Percentiles rank a stretch among this genome's conserved stretches.
phyloP scores from a whole-genome alignment of 345 rosid genomes.

The Microthlaspi erraticum region DNA sequence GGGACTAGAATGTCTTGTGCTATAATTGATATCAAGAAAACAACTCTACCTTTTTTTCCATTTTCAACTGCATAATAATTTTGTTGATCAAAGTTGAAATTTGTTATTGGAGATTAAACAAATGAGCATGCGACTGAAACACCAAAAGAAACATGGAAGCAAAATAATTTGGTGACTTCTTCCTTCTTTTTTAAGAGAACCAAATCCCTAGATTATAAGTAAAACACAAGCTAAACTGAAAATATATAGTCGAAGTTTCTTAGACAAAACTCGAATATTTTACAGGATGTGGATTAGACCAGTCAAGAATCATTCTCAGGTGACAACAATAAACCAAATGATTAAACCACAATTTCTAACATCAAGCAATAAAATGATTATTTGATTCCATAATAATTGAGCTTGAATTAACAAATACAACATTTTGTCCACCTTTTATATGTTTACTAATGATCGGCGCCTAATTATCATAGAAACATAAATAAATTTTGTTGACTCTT shows the following conservation, averaged over 20 bases:
- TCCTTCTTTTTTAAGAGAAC: background rate
- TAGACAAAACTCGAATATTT: conserved; percentile 2
- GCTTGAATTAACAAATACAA: background rate
- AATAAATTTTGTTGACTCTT: background rate
- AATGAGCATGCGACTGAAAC: conserved; percentile 27
- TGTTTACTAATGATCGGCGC: conserved; percentile 5
- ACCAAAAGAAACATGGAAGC: background rate
- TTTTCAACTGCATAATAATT: conserved; percentile 42
- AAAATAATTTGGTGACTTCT: background rate
- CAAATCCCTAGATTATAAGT: background rate
- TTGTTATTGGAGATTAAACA: conserved; percentile 12
- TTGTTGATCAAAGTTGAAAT: conserved; percentile 37
- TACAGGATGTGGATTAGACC: conserved; percentile 1
- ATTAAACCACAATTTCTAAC: conserved; percentile 28
- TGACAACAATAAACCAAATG: conserved; percentile 39
- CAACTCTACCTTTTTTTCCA: conserved; percentile 22
- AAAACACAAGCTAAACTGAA: background rate
- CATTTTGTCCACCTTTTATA: background rate
- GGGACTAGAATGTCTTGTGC: conserved; percentile 25
- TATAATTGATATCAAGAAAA: conserved; percentile 42
- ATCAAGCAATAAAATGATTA: background rate
- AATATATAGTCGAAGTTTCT: background rate
- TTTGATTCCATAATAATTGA: conserved; percentile 6
- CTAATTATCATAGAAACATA: background rate
- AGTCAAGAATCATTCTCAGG: background rate